Conservation (phyloP, 495 filamentous ascomycete species). For the Podospora tetraspora region DNA sequence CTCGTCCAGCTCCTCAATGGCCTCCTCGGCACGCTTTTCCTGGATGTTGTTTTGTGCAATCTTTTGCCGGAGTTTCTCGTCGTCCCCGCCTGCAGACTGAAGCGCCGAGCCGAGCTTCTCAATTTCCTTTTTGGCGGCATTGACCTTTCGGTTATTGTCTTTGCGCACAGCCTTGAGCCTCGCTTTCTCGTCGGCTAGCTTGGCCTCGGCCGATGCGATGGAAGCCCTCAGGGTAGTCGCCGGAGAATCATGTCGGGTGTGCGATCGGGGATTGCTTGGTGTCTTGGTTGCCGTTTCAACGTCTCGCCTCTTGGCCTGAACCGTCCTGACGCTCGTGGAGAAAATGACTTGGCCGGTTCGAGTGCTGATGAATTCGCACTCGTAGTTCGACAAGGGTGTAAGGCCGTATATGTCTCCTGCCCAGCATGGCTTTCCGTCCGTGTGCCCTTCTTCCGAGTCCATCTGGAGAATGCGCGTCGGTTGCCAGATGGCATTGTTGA, state of each 20-base stretch:
- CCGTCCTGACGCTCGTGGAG: constrained; percentile 73
- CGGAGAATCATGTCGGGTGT: constrained; percentile 72
- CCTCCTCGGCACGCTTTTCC: constrained; percentile 73
- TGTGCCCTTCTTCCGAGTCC: constrained; percentile 49
- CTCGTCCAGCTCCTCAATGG: constrained; percentile 52
- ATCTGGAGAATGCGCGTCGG: constrained; percentile 64
- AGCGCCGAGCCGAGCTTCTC: constrained; percentile 65
- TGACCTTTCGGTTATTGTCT: constrained; percentile 68
- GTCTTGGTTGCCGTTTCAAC: constrained; percentile 43
- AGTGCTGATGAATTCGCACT: constrained; percentile 75
- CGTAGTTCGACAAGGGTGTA: constrained; percentile 78
- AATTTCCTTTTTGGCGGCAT: constrained; percentile 70
- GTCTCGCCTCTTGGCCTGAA: constrained; percentile 63
- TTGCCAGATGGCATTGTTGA: constrained; percentile 86
- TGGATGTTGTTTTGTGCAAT: constrained; percentile 71
- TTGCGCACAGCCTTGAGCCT: constrained; percentile 70
- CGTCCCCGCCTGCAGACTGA: constrained; percentile 67
- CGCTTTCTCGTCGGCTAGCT: constrained; percentile 68
- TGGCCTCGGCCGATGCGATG: constrained; percentile 72
- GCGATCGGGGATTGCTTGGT: constrained; percentile 48
- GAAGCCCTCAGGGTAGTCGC: constrained; percentile 84
- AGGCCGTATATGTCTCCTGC: constrained; percentile 84
- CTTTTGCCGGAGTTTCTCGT: constrained; percentile 77
- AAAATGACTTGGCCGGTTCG: constrained; percentile 69
- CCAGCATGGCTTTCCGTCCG: constrained; percentile 51